Base-by-base conservation (phyloP, 768 basidiomycete species). In the Psilocybe cubensis region DNA sequence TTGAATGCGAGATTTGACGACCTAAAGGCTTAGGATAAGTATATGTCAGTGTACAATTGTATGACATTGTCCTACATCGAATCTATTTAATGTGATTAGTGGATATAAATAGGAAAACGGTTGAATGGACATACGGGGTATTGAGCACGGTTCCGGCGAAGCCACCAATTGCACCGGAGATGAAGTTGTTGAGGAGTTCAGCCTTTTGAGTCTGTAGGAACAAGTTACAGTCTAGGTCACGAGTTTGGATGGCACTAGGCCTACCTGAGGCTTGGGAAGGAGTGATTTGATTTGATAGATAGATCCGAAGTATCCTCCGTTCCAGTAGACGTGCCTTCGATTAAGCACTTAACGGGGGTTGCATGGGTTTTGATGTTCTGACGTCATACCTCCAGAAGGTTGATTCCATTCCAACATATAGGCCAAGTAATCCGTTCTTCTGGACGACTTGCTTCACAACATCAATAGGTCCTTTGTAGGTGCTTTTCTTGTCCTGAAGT, bases 1-100 rank as follows among this genome's bases (percentile, higher is more conserved):
- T 75, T 99, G 97, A 35, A 98, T 95, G 44, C 96, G 90, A 14
- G 94, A 95, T 74, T 98, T 98, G 59, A 97, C 92, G 60, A 98
- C 95, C 90, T 96, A 62, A 18, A 55, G 29, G 57, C 51, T 28
- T 29, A 50, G 31, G 49, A 27, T 54, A 12, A 49, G 60, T 53
- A 55, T 43, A 43, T 54, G 58, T 11, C 12, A 42, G 18, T n/a
- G 24, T 28, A 25, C 1, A 25, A 25, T 5, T 31, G 17, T 33
- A 28, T 48, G 21, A 20, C 47, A 24, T 31, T 18, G n/a, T 31
- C 68, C 24, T 65, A 74, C 73, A 56, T 76, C 73, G 44, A 76
- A 71, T 48, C 74, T 76, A 60, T 28, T 41, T 52, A 52, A 28
- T 58, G 38, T 33, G 14, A 25, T 46, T 21, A 47, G 31, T 18